These are phyloP conservation scores for Dictyostelium capitatum DNA, from an alignment of 78 protist genomes.

Conservation along the genomic window DNA sequence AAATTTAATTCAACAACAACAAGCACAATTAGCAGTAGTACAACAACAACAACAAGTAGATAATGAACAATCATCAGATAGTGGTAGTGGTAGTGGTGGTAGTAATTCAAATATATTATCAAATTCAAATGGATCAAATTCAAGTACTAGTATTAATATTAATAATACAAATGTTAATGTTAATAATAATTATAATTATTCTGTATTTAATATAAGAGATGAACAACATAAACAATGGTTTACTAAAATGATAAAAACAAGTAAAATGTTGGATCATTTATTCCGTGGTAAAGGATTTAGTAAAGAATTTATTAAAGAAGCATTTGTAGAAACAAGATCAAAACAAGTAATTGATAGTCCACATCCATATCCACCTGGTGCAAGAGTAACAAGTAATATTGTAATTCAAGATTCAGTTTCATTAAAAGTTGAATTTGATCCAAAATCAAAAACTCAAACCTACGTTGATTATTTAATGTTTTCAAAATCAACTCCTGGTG, in stretches of 20 bases:
- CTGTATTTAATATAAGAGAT: background rate
- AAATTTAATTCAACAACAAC: background rate
- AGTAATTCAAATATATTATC: background rate
- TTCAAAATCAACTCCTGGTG: constrained; percentile 63
- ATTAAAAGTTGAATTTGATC: constrained; percentile 71
- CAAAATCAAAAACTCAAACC: constrained; percentile 69
- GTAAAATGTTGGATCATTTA: constrained; percentile 4
- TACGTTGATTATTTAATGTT: constrained; percentile 82
- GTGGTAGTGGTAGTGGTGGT: background rate
- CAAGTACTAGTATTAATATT: background rate
- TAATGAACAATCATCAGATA: background rate
- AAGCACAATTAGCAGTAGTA: background rate
- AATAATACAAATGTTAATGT: constrained; percentile 8
- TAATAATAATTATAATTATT: background rate
- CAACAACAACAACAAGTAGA: background rate
- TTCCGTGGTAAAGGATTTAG: constrained; percentile 60
- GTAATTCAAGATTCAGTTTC: constrained; percentile 43
- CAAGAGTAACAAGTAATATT: constrained; percentile 52
- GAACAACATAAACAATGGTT: constrained; percentile 28
- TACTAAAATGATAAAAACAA: constrained; percentile 1
- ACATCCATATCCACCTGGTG: constrained; percentile 76
- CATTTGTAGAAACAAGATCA: constrained; percentile 38
- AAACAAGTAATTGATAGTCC: constrained; percentile 52
- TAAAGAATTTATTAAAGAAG: constrained; percentile 60
- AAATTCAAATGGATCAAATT: background rate